Conservation (phyloP, 2,329 filamentous ascomycete species). For the Cladophialophora psammophila region DNA sequence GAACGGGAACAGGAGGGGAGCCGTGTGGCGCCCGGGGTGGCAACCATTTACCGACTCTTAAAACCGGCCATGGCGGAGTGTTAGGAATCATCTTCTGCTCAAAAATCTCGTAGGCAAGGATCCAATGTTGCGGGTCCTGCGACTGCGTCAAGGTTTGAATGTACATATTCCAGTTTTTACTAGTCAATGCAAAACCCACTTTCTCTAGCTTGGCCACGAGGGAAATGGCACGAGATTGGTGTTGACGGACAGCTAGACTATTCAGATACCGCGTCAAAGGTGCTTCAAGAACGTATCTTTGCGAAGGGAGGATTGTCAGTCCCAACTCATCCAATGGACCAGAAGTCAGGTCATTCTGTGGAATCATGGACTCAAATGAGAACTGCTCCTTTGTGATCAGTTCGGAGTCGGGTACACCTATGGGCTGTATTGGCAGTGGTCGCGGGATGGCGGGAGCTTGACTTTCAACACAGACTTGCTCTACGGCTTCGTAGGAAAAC, state of each 20-base stretch:
- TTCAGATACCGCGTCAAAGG: slow-evolving; percentile 61
- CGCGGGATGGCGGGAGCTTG: not conserved
- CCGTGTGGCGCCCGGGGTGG: slow-evolving; percentile 44
- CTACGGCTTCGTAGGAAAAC: not conserved
- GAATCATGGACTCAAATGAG: slow-evolving; percentile 30
- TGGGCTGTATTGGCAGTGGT: not conserved
- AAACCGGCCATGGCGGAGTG: slow-evolving; percentile 74
- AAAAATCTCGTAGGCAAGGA: slow-evolving; percentile 72
- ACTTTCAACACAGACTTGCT: not conserved
- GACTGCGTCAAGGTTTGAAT: slow-evolving; percentile 71
- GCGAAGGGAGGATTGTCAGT: slow-evolving; percentile 46
- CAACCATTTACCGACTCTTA: slow-evolving; percentile 45
- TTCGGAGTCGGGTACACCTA: slow-evolving; percentile 9
- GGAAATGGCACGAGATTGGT: slow-evolving; percentile 59
- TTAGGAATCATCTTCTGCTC: slow-evolving; percentile 79
- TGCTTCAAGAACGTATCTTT: slow-evolving; percentile 58
- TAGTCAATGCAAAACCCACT: slow-evolving; percentile 76
- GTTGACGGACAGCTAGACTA: slow-evolving; percentile 61
- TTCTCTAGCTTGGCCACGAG: slow-evolving; percentile 64
- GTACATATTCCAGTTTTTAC: slow-evolving; percentile 80
- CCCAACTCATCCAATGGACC: slow-evolving; percentile 20
- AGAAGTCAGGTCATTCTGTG: not conserved
- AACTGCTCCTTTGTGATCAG: slow-evolving; percentile 9
- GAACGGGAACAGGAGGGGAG: slow-evolving; percentile 45
- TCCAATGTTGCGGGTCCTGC: slow-evolving; percentile 61